Evolutionary conservation across 2,329 filamentous ascomycete species (phyloP).

Genomic region (Elsinoe australis): DNA sequence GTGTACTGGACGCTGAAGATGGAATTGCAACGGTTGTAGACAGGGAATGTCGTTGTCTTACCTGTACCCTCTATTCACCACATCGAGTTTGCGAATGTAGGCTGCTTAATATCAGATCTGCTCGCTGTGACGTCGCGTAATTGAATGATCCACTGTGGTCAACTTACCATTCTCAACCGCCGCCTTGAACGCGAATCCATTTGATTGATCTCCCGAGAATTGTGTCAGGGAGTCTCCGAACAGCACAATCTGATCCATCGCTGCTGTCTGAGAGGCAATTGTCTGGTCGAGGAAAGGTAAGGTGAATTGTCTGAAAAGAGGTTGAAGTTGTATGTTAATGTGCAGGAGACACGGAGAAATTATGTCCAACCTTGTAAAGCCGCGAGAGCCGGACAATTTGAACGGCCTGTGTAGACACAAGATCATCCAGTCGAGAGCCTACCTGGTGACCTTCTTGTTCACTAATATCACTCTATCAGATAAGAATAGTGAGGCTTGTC

Average conservation of each 20-base stretch:
- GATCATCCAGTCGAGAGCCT: background rate
- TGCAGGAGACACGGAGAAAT: constrained; percentile 11
- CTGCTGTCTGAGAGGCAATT: background rate
- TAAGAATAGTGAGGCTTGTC: too few species aligned
- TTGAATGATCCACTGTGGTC: too few species aligned
- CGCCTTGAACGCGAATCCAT: constrained; percentile 68
- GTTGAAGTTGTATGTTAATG: too few species aligned
- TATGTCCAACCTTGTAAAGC: constrained; percentile 7
- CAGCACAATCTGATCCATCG: constrained; percentile 57
- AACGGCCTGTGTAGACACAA: too few species aligned
- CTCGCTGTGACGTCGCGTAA: too few species aligned
- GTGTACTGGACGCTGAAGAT: constrained; percentile 1
- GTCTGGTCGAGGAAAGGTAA: background rate
- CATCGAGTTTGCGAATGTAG: constrained; percentile 69
- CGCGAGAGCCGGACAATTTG: background rate
- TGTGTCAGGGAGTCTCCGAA: constrained; percentile 89
- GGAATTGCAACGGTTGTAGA: constrained; percentile 8
- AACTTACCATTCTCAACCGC: constrained; percentile 60
- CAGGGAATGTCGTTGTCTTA: constrained; percentile 28
- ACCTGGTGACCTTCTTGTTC: too few species aligned
- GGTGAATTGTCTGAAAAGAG: background rate
- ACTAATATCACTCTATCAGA: too few species aligned
- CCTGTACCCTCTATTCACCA: constrained; percentile 79
- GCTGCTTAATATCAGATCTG: constrained; percentile 43
- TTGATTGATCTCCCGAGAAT: constrained; percentile 50